Evolutionary conservation across 2,329 filamentous ascomycete species (phyloP).

Genomic region (Monilinia vaccinii-corymbosi): DNA sequence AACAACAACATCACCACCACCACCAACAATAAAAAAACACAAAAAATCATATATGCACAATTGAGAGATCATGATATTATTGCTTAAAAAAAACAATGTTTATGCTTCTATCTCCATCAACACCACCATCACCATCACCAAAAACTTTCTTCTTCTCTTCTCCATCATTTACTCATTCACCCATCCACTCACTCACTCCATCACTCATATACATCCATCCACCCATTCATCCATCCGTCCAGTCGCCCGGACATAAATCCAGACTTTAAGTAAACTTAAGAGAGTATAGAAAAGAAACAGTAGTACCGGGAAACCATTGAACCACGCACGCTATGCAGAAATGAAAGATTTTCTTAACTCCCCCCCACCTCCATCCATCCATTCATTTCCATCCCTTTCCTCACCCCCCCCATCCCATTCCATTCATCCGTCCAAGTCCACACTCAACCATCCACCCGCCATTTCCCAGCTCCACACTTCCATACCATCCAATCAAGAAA

Average conservation of each 20-base stretch:
- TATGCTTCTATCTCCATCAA: neutral
- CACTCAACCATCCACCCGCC: neutral
- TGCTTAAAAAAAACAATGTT: neutral
- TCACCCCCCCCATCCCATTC: neutral
- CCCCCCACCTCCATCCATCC: neutral
- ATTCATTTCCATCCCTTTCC: neutral
- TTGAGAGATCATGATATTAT: no score
- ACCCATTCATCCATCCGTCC: neutral
- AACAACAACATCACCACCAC: no score
- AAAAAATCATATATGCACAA: no score
- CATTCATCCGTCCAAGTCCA: neutral
- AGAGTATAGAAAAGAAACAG: conserved; percentile 1
- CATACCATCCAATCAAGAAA: conserved; percentile 1
- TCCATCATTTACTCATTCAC: no score
- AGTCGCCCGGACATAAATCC: neutral
- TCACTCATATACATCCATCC: neutral
- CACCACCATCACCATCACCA: no score
- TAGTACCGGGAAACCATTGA: neutral
- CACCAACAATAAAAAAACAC: neutral
- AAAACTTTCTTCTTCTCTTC: no score
- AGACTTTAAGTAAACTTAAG: neutral
- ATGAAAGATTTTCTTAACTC: conserved; percentile 2
- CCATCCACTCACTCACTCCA: neutral
- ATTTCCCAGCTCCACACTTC: neutral
- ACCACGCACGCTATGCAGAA: conserved; percentile 18